Base-by-base conservation (phyloP, 1,139 yeast genomes). In the Scheffersomyces illinoinensis region DNA sequence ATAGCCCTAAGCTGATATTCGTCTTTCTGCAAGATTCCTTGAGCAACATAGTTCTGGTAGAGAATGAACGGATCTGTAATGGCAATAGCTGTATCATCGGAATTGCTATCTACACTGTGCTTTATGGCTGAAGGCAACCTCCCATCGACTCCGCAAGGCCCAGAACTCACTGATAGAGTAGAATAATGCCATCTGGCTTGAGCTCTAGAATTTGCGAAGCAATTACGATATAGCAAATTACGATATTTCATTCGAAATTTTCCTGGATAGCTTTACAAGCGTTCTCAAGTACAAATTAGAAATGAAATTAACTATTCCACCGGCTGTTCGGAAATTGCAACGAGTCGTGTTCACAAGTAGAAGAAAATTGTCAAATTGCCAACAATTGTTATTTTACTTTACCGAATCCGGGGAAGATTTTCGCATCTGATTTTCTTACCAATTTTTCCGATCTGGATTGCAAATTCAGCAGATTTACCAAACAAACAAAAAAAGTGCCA, bases 41-140 rank as follows among this genome's bases (percentile, higher is more conserved):
- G 76, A 0, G 77, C 69, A 1, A 88, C 80, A 58, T 84, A 81
- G 63, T 81, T 81, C 61, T 85, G 86, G 66, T 89, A 89, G 1
- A 88, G 68, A 3, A 81, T 63, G 54, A 81, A 81, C 0, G 95
- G 93, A 68, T 89, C 93, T 0, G 93, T 88, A 18, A 89, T 77
- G 1, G 86, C 67, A 23, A 86, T 54, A 1, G 65, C 69, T 6
- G 60, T 55, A 5, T 47, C 20, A 48, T 33, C 54, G 48, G 53
- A 17, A 5, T 48, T 43, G 18, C 20, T 47, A 4, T 21, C 47
- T 33, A 33, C 19, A 33, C 50, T 47, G 47, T 55, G 26, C 47
- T 50, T 33, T 5, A n/a, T 19, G 21, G 17, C 51, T 8, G 56
- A 26, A 12, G 80, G 81, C n/a, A 68, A 61, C 55, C 83, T 66